Evolutionary conservation across 257 asterid species (phyloP).

Genomic region (Plantago major): DNA sequence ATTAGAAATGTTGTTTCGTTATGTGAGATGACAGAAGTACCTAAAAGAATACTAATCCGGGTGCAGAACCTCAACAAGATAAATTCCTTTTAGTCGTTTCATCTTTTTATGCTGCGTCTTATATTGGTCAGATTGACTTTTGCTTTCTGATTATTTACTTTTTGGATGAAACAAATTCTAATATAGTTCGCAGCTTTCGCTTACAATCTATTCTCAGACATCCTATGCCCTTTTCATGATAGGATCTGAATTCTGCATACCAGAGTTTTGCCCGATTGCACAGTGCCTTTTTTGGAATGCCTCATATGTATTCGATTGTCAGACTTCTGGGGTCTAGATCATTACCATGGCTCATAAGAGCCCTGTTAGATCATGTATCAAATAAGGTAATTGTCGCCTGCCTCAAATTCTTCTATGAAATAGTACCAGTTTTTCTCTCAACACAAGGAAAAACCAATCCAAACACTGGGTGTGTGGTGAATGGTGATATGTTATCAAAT

Average conservation of each 20-base stretch:
- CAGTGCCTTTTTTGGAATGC: conserved; percentile 89
- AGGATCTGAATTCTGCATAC: conserved; percentile 95
- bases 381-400: conserved; percentile 61
- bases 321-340: conserved; percentile 91
- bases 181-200: background rate
- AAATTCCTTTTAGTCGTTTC: background rate
- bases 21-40: background rate
- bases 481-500: too few relatives aligned
- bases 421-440: too few relatives aligned
- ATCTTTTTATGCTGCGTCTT: background rate
- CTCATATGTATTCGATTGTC: conserved; percentile 87
- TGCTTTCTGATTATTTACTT: conserved; percentile 10
- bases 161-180: conserved; percentile 11
- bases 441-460: too few relatives aligned
- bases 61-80: too few relatives aligned
- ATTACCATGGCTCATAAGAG: conserved; percentile 97
- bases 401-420: conserved; percentile 3
- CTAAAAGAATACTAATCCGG: background rate
- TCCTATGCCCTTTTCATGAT: conserved; percentile 19
- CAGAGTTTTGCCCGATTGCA: conserved; percentile 91
- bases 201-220: conserved; percentile 10
- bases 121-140: conserved; percentile 3
- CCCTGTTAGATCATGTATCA: conserved; percentile 82
- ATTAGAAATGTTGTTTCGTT: background rate
- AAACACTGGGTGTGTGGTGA: too few relatives aligned